These are phyloP conservation scores for Ophiostoma ulmi DNA, from an alignment of 2,329 filamentous ascomycete genomes.

Conservation along the genomic window DNA sequence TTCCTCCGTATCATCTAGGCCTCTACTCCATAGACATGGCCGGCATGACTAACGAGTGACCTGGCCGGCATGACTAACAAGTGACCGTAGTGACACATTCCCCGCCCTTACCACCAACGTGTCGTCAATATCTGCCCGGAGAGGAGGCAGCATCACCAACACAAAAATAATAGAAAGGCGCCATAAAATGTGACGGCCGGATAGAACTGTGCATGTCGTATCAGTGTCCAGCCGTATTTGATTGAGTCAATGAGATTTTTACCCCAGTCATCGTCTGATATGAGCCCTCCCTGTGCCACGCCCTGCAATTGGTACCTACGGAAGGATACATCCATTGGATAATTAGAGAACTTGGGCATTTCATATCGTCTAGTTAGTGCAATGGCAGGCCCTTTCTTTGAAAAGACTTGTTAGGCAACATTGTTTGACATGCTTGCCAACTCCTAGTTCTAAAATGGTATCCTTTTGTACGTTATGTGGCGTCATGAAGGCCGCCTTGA, in stretches of 20 bases:
- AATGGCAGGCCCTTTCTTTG: background rate
- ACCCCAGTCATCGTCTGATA: background rate
- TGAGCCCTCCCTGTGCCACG: background rate
- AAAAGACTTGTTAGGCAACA: background rate
- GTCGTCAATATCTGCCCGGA: constrained; percentile 19
- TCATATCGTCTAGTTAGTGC: background rate
- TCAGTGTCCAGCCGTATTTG: background rate
- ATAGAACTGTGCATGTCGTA: background rate
- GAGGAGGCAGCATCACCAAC: background rate
- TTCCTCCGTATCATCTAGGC: background rate
- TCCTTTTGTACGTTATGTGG: background rate
- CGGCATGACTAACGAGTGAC: background rate
- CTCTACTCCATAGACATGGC: background rate
- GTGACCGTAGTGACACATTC: background rate
- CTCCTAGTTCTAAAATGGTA: background rate
- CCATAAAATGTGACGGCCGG: background rate
- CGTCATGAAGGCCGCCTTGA: background rate
- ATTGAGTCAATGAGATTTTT: background rate
- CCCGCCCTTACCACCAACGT: background rate
- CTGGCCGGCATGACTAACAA: background rate
- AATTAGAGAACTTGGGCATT: background rate
- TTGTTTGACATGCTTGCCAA: background rate
- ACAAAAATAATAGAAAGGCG: too few relatives aligned
- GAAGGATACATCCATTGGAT: background rate
- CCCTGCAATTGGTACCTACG: background rate